Conservation (phyloP, 495 filamentous ascomycete species). For the Penicillium pulvis region DNA sequence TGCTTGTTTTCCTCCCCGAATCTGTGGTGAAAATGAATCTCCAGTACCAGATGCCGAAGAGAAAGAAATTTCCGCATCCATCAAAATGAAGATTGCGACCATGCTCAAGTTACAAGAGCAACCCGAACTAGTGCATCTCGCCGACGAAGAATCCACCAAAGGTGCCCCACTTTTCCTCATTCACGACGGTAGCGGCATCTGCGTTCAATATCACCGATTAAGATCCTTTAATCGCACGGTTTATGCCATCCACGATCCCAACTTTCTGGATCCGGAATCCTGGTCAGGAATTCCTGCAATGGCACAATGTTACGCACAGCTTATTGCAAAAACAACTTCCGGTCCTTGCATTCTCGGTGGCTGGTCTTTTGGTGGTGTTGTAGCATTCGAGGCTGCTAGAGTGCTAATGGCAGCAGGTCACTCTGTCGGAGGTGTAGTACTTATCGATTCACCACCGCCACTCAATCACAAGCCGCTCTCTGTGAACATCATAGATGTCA, state of each 20-base stretch:
- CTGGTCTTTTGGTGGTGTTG: constrained; percentile 2
- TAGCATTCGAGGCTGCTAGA: constrained; percentile 2
- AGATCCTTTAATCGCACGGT: not conserved
- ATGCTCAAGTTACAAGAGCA: not conserved
- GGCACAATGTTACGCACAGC: not conserved
- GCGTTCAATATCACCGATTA: constrained; percentile 1
- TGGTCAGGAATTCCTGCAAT: not conserved
- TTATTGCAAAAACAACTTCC: not conserved
- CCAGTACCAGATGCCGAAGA: not conserved
- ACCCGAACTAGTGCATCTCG: not conserved
- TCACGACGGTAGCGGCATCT: not conserved
- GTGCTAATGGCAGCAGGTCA: not conserved
- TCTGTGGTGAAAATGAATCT: not conserved
- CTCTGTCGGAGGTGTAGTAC: not conserved
- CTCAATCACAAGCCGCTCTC: not conserved
- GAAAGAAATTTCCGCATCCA: not conserved
- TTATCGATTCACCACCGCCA: constrained; percentile 2
- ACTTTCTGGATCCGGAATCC: not conserved
- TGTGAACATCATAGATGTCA: not conserved
- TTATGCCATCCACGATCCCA: constrained; percentile 1
- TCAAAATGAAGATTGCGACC: not conserved
- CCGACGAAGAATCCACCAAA: not conserved
- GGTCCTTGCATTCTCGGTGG: not conserved
- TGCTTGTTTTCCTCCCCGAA: not conserved
- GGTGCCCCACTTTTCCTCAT: not conserved